phyloP scores from a whole-genome alignment of 78 protist genomes.

The Chrysochromulina parva region DNA sequence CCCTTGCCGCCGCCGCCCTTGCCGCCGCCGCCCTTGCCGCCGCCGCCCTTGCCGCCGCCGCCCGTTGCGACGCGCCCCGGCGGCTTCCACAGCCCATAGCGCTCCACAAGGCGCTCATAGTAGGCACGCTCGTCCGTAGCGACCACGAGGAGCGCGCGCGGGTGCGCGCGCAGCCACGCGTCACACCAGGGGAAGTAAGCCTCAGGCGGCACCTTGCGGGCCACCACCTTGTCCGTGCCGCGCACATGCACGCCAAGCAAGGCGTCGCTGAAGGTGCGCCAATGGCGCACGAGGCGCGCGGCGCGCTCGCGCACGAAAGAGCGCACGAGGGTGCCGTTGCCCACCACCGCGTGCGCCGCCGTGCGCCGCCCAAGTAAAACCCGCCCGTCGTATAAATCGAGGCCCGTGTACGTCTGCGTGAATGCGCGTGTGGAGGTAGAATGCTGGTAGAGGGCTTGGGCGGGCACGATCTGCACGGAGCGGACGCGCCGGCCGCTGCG shows the following conservation, averaged over 20 bases:
- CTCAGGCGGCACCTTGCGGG: not conserved
- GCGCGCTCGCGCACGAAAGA: no score
- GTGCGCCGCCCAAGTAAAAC: no score
- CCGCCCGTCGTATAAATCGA: no score
- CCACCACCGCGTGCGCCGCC: no score
- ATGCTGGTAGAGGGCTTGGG: not conserved
- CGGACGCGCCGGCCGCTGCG: not conserved
- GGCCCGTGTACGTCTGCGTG: no score
- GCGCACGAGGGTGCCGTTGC: no score
- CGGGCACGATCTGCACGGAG: not conserved
- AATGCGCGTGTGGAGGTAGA: no score
- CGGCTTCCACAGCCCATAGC: no score
- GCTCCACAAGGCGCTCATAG: not conserved
- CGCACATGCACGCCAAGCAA: conserved; percentile 3
- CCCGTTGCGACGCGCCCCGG: no score
- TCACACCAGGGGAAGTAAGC: not conserved
- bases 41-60: no score
- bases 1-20: no score
- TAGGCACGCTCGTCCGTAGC: not conserved
- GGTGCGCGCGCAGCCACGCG: not conserved
- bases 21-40: no score
- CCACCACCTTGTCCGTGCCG: conserved; percentile 25
- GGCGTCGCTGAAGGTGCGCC: not conserved
- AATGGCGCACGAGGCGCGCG: not conserved
- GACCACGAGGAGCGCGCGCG: not conserved